These are phyloP conservation scores for Plasmodium knowlesi DNA, from an alignment of 169 alveolate genomes.

Conservation along the genomic window DNA sequence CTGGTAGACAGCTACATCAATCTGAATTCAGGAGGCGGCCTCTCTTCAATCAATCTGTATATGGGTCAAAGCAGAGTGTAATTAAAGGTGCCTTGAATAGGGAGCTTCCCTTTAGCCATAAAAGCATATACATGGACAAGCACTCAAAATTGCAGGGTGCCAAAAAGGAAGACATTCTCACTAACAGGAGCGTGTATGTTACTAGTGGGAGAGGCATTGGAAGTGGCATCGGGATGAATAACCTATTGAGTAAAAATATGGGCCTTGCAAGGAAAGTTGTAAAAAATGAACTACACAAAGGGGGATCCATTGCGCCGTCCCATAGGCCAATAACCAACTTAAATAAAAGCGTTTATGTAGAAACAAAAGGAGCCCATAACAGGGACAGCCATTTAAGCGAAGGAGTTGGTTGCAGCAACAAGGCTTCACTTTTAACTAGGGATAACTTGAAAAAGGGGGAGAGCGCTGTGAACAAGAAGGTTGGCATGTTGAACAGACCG, in stretches of 20 bases:
- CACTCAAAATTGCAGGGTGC: background rate
- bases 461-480: background rate
- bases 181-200: constrained; percentile 2
- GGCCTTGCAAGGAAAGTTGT: background rate
- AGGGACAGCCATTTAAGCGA: constrained; percentile 5
- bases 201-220: background rate
- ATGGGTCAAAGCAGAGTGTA: constrained; percentile 13
- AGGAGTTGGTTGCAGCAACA: background rate
- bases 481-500: background rate
- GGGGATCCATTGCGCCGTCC: background rate
- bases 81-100: constrained; percentile 17
- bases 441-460: constrained; percentile 10
- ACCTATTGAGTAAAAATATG: background rate
- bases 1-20: background rate
- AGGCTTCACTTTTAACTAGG: constrained; percentile 2
- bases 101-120: background rate
- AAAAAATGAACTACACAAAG: constrained; percentile 16
- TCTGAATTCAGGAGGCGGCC: constrained; percentile 10
- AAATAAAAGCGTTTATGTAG: constrained; percentile 47
- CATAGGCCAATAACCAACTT: background rate
- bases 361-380: constrained; percentile 5
- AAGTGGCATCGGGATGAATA: background rate
- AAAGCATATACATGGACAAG: constrained; percentile 13
- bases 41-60: constrained; percentile 20
- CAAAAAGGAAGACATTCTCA: constrained; percentile 1